These are phyloP conservation scores for Phytophthora hibernalis DNA, from an alignment of 352 stramenopile genomes.

Conservation along the genomic window DNA sequence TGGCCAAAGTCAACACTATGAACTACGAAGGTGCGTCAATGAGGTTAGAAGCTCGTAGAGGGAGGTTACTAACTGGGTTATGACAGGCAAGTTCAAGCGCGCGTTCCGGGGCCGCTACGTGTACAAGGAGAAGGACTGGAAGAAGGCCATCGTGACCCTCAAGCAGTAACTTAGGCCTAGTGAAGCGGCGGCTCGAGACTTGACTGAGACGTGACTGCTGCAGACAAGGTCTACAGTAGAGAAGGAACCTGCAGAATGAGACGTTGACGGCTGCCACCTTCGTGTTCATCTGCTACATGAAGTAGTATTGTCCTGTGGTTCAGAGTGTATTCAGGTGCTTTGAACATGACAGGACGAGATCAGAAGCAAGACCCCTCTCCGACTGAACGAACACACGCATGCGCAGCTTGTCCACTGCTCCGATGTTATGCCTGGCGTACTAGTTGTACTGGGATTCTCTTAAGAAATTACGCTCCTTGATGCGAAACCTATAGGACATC, in stretches of 20 bases:
- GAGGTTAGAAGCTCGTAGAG: conserved; percentile 11
- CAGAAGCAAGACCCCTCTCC: neutral
- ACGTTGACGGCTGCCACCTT: conserved; percentile 2
- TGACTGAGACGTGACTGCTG: neutral
- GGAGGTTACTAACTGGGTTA: conserved; percentile 8
- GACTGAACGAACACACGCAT: conserved; percentile 32
- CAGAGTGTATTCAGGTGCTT: too few species aligned
- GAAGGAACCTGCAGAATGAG: conserved; percentile 17
- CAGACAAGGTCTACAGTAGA: conserved; percentile 2
- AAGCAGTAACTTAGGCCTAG: conserved; percentile 66
- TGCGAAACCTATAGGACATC: conserved; percentile 52
- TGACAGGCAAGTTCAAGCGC: conserved; percentile 90
- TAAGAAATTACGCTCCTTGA: conserved; percentile 55
- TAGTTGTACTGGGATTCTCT: conserved; percentile 67
- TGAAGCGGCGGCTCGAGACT: neutral
- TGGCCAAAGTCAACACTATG: conserved; percentile 95
- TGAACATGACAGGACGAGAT: neutral
- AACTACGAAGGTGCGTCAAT: conserved; percentile 90
- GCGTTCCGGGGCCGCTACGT: conserved; percentile 85
- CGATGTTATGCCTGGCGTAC: conserved; percentile 65
- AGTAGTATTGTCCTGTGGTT: too few species aligned
- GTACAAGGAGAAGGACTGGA: conserved; percentile 94
- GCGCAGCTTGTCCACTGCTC: conserved; percentile 27
- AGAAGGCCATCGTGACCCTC: conserved; percentile 93
- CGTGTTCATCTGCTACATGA: too few species aligned